A percentile compares a stretch with the other conserved stretches of the same genome.
Conservation (phyloP, 2,329 filamentous ascomycete species). For the Pseudocercospora macadamiae region DNA sequence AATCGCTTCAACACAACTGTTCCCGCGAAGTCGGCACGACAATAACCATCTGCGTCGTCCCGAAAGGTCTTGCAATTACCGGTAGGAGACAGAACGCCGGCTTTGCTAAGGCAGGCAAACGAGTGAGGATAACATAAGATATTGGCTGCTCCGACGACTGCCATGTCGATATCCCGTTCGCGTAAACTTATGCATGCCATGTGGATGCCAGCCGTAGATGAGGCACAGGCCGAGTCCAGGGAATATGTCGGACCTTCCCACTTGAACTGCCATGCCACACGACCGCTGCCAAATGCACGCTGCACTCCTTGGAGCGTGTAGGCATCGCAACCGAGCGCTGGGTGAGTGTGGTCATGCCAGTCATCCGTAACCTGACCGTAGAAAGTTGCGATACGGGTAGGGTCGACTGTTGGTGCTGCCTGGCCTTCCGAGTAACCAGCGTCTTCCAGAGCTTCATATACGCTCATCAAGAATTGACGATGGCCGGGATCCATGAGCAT, state of each 20-base stretch:
- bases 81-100: slow-evolving; percentile 18
- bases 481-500: slow-evolving; percentile 14
- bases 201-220: background rate
- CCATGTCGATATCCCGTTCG: slow-evolving; percentile 25
- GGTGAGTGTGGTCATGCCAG: slow-evolving; percentile 28
- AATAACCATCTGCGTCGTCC: slow-evolving; percentile 34
- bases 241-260: background rate
- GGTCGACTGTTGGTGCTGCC: background rate
- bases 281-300: slow-evolving; percentile 30
- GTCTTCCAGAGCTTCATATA: slow-evolving; percentile 20
- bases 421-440: slow-evolving; percentile 7
- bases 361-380: slow-evolving; percentile 41
- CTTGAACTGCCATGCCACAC: slow-evolving; percentile 26
- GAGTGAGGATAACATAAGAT: slow-evolving; percentile 11
- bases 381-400: slow-evolving; percentile 36
- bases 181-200: slow-evolving; percentile 27
- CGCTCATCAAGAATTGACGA: slow-evolving; percentile 6
- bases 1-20: slow-evolving; percentile 35
- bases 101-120: slow-evolving; percentile 19
- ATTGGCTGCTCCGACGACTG: slow-evolving; percentile 19
- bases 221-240: background rate
- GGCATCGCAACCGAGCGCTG: slow-evolving; percentile 28
- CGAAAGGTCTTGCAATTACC: slow-evolving; percentile 4
- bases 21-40: slow-evolving; percentile 31
- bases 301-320: slow-evolving; percentile 23